Conservation (phyloP, 2,329 filamentous ascomycete species). For the Hypoxylon sp. region DNA sequence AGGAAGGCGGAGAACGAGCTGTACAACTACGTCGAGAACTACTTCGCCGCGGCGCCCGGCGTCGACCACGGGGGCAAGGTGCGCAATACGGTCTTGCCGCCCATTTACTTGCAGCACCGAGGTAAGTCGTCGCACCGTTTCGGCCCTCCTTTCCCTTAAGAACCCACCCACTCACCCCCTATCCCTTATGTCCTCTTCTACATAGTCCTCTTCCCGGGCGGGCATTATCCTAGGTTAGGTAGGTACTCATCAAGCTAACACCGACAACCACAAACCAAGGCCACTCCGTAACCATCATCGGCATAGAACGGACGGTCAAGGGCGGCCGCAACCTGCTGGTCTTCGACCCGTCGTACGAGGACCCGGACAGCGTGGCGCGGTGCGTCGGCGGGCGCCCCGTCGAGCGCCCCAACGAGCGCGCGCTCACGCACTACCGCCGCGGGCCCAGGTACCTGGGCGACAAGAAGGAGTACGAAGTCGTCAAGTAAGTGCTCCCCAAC, state of each 20-base stretch:
- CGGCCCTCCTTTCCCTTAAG: neutral
- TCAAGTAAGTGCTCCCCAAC: conserved; percentile 68
- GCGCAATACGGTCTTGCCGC: conserved; percentile 78
- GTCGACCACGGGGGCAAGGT: conserved; percentile 69
- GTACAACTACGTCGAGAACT: conserved; percentile 76
- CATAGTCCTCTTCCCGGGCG: too few species aligned
- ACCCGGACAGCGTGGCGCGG: conserved; percentile 72
- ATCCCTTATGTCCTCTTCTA: too few species aligned
- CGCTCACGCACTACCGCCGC: conserved; percentile 80
- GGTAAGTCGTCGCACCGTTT: conserved; percentile 58
- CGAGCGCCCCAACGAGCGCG: conserved; percentile 58
- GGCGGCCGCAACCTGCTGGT: conserved; percentile 80
- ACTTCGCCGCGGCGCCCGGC: conserved; percentile 72
- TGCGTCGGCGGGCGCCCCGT: conserved; percentile 66
- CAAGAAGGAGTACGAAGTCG: conserved; percentile 82
- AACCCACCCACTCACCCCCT: neutral
- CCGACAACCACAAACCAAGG: conserved; percentile 59
- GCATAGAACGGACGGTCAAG: conserved; percentile 77
- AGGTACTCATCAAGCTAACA: neutral
- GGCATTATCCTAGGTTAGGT: too few species aligned
- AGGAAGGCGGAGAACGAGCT: conserved; percentile 67
- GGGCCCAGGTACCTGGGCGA: conserved; percentile 75
- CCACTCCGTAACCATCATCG: conserved; percentile 91
- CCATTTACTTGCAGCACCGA: conserved; percentile 90
- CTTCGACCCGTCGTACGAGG: conserved; percentile 87